Conservation (phyloP, 75 land plant genomes). For the Cryptomeria japonica region DNA sequence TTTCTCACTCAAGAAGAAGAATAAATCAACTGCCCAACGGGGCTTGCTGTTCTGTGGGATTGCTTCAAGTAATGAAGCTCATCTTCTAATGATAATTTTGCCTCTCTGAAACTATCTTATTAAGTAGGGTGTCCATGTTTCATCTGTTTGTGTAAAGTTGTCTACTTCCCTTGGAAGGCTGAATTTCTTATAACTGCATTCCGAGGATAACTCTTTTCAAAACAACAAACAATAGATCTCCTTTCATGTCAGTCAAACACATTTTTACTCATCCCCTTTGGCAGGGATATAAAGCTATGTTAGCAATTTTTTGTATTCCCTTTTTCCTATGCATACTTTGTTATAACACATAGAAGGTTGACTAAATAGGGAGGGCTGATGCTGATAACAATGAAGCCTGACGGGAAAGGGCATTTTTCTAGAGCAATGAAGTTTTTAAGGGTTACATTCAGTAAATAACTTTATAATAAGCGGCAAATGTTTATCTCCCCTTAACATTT, state of each 20-base stretch:
- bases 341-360: not conserved
- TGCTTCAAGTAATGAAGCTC: not conserved
- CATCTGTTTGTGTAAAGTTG: not conserved
- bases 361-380: not conserved
- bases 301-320: not conserved
- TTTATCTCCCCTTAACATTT: not conserved
- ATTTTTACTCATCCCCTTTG: not conserved
- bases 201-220: not conserved
- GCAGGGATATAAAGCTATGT: not conserved
- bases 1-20: not conserved
- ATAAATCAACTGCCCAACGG: not conserved
- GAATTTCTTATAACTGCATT: not conserved
- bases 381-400: not conserved
- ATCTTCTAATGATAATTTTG: not conserved
- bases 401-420: not conserved
- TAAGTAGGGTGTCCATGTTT: not conserved
- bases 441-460: not conserved
- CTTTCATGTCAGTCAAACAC: not conserved
- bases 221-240: not conserved
- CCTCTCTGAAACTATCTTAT: not conserved
- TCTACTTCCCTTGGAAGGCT: too few relatives aligned
- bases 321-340: not conserved
- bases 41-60: not conserved
- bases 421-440: not conserved
- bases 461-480: not conserved